These are phyloP conservation scores for Aureobasidium subglaciale DNA, from an alignment of 2,329 filamentous ascomycete species.

Conservation along the genomic window DNA sequence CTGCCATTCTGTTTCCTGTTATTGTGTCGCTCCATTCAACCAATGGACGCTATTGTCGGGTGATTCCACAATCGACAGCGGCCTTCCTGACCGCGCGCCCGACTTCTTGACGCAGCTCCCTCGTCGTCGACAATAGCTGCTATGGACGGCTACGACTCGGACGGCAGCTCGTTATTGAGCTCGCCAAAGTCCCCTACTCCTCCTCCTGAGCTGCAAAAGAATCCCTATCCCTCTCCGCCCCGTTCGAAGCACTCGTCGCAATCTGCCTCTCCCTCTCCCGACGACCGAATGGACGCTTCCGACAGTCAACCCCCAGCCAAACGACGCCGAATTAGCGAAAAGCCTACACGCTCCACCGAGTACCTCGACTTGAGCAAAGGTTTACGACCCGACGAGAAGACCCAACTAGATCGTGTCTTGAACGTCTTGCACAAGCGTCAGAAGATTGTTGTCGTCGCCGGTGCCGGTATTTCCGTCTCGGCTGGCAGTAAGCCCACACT, in stretches of 20 bases:
- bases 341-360: conserved; percentile 69
- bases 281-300: conserved; percentile 36
- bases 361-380: conserved; percentile 64
- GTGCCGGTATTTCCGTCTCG: conserved; percentile 93
- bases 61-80: conserved; percentile 3
- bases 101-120: conserved; percentile 4
- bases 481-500: conserved; percentile 65
- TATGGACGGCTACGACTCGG: conserved; percentile 27
- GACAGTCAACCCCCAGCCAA: conserved; percentile 67
- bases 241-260: conserved; percentile 41
- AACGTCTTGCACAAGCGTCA: conserved; percentile 76
- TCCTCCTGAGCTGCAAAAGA: conserved; percentile 24
- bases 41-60: conserved; percentile 4
- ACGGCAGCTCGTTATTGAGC: conserved; percentile 34
- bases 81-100: conserved; percentile 9
- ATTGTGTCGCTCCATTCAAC: neutral
- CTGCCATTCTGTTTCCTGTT: neutral
- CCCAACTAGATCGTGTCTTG: conserved; percentile 62
- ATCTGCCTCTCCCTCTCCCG: conserved; percentile 39
- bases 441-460: conserved; percentile 94
- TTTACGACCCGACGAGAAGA: conserved; percentile 49
- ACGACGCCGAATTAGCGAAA: conserved; percentile 60
- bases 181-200: conserved; percentile 32
- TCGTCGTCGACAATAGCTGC: conserved; percentile 18
- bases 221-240: conserved; percentile 24